These are phyloP conservation scores for Cyanidioschyzon merolae DNA, from an alignment of 23 red algal species.

Conservation along the genomic window DNA sequence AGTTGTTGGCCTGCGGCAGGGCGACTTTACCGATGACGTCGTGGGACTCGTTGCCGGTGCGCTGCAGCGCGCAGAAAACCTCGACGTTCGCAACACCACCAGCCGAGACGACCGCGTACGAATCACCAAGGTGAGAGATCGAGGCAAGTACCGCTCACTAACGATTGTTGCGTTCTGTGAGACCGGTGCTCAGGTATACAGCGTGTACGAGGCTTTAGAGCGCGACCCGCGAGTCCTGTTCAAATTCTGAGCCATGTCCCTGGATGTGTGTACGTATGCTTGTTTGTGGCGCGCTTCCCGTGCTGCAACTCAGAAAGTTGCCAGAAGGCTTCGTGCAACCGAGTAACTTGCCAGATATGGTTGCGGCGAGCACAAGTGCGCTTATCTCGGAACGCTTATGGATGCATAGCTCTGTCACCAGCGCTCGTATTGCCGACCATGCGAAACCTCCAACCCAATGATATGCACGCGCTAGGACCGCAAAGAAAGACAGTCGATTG, in stretches of 20 bases:
- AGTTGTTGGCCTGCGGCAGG: conserved; percentile 72
- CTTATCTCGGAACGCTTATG: no score
- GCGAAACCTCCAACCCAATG: no score
- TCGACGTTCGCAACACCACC: not conserved
- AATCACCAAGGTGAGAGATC: conserved; percentile 37
- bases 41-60: conserved; percentile 46
- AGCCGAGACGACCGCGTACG: conserved; percentile 35
- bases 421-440: no score
- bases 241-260: conserved; percentile 10
- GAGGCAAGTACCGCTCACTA: conserved; percentile 53
- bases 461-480: no score
- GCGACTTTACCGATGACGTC: conserved; percentile 87
- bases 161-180: conserved; percentile 77
- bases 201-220: conserved; percentile 79
- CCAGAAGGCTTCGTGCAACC: no score
- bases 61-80: conserved; percentile 20
- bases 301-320: no score
- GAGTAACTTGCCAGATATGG: no score
- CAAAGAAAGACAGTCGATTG: no score
- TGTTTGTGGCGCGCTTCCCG: not conserved
- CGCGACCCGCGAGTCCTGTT: conserved; percentile 26
- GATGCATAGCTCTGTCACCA: no score
- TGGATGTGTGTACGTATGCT: not conserved
- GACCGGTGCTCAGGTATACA: conserved; percentile 71
- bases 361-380: no score